These are phyloP conservation scores for Colletotrichum sp. DNA, from an alignment of 2,329 filamentous ascomycete genomes.

Conservation along the genomic window DNA sequence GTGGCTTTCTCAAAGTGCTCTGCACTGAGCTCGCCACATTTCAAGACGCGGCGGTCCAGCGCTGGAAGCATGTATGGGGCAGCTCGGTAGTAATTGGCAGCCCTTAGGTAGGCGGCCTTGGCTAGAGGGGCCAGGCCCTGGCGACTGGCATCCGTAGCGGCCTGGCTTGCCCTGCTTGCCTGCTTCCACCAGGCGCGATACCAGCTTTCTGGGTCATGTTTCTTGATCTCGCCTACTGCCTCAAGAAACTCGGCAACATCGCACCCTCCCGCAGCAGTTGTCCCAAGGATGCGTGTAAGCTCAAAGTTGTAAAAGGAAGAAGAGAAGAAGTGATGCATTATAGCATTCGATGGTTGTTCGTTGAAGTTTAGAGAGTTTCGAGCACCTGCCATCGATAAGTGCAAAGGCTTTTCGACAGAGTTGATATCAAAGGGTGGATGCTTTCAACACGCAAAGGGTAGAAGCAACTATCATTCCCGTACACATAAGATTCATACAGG, in stretches of 20 bases:
- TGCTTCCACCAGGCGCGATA: conserved; percentile 35
- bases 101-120: conserved; percentile 40
- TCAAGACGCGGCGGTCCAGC: conserved; percentile 29
- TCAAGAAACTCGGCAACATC: conserved; percentile 46
- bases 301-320: conserved; percentile 48
- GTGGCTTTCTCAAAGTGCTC: conserved; percentile 28
- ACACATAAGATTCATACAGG: not conserved
- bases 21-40: not conserved
- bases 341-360: not conserved
- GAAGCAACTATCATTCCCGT: not conserved
- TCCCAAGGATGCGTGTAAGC: conserved; percentile 42
- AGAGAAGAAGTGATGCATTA: conserved; percentile 18
- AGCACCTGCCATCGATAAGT: not conserved
- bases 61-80: conserved; percentile 31
- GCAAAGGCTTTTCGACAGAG: not conserved
- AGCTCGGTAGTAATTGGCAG: conserved; percentile 44
- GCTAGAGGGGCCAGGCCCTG: conserved; percentile 33
- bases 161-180: conserved; percentile 36
- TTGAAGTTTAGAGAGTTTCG: not conserved
- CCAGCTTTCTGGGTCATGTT: conserved; percentile 44
- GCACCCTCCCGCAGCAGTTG: conserved; percentile 35
- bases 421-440: not conserved
- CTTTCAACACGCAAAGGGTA: not conserved
- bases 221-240: conserved; percentile 38
- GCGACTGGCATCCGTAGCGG: conserved; percentile 30